A percentile compares a stretch with the other conserved stretches of the same genome.
phyloP scores from a whole-genome alignment of 2,329 filamentous ascomycete species.

The Aspergillus proliferans region DNA sequence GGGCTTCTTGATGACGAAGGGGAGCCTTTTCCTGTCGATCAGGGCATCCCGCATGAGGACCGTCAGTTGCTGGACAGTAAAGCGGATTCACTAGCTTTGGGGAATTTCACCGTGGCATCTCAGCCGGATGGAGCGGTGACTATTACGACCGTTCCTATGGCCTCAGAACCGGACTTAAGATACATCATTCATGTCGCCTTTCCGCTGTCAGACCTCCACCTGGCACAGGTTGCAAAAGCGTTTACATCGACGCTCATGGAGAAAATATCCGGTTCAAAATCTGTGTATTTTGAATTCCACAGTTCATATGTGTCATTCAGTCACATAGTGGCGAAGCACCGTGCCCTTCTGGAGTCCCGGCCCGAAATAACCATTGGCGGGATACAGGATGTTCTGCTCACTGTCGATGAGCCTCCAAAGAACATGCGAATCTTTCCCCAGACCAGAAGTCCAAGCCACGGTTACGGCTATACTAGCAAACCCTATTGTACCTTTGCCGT shows the following conservation, averaged over 20 bases:
- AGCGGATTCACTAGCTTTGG: not conserved
- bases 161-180: slow-evolving; percentile 1
- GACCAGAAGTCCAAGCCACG: not conserved
- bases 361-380: not conserved
- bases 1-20: not conserved
- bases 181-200: slow-evolving; percentile 8
- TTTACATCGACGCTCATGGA: not conserved
- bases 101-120: slow-evolving; percentile 1
- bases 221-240: not conserved
- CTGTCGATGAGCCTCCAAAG: not conserved
- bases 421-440: not conserved
- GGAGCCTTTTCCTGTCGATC: not conserved
- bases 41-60: not conserved
- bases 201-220: not conserved
- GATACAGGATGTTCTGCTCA: not conserved
- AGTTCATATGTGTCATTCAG: not conserved
- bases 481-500: not conserved
- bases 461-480: not conserved
- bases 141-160: not conserved
- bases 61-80: not conserved
- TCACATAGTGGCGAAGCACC: not conserved
- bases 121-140: not conserved
- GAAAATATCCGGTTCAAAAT: not conserved
- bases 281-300: not conserved
- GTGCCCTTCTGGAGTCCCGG: not conserved